Evolutionary conservation across 352 stramenopile species (phyloP).

Genomic region (Pythium aphanidermatum): DNA sequence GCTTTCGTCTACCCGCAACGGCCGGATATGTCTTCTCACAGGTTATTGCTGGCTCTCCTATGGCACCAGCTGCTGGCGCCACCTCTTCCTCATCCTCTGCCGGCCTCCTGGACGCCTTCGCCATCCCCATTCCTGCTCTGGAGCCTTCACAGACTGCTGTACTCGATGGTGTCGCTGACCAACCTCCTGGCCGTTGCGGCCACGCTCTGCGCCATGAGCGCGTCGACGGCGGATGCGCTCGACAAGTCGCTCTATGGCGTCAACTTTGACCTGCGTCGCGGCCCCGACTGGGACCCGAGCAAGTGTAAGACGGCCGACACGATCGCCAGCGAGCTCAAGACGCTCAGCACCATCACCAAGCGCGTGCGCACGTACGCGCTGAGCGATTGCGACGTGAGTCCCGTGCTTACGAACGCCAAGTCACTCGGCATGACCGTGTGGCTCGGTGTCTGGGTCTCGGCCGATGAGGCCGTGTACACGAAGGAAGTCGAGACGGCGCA

Average conservation of each 20-base stretch:
- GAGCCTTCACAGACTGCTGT: background rate
- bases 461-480: conserved; percentile 52
- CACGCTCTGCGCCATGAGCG: conserved; percentile 15
- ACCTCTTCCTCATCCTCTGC: too few relatives aligned
- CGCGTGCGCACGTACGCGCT: conserved; percentile 82
- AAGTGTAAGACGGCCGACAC: conserved; percentile 69
- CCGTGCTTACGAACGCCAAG: conserved; percentile 67
- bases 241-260: conserved; percentile 73
- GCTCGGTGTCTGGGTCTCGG: conserved; percentile 79
- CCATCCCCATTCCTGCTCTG: too few relatives aligned
- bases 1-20: too few relatives aligned
- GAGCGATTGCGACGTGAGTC: conserved; percentile 64
- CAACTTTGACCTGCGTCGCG: conserved; percentile 81
- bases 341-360: conserved; percentile 52
- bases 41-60: too few relatives aligned
- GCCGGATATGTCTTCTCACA: too few relatives aligned
- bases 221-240: conserved; percentile 39
- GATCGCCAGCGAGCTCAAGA: conserved; percentile 67
- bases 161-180: conserved; percentile 16
- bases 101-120: background rate
- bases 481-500: conserved; percentile 62
- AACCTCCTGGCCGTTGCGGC: background rate
- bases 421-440: conserved; percentile 61
- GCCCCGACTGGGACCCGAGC: conserved; percentile 65
- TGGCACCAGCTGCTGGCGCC: too few relatives aligned